A percentile compares a stretch with the other conserved stretches of the same genome.
These are phyloP conservation scores for Jaltomata sinuosa DNA, from an alignment of 257 asterid species.

Conservation along the genomic window DNA sequence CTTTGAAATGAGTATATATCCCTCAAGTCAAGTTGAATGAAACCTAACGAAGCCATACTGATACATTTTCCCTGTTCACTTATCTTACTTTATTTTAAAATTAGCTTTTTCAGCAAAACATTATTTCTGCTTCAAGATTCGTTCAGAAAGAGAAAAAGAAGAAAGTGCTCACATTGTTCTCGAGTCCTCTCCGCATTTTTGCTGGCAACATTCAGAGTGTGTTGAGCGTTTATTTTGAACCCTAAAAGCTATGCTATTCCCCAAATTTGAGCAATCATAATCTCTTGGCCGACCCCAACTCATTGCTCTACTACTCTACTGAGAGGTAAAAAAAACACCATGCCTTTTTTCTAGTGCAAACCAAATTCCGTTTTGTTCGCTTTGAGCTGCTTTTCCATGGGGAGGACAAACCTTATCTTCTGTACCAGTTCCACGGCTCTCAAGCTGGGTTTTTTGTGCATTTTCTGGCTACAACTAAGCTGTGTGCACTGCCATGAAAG, in stretches of 20 bases:
- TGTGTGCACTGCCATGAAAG: slow-evolving; percentile 47
- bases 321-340: not conserved
- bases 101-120: not conserved
- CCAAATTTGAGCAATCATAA: too few relatives aligned
- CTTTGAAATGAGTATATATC: not conserved
- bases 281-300: not conserved
- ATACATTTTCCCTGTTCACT: not conserved
- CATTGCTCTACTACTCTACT: not conserved
- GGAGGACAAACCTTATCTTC: too few relatives aligned
- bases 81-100: not conserved
- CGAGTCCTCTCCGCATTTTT: not conserved
- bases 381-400: too few relatives aligned
- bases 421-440: slow-evolving; percentile 9
- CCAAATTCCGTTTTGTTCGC: not conserved
- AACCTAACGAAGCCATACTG: not conserved
- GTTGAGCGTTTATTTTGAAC: not conserved
- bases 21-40: not conserved
- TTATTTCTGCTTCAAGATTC: slow-evolving; percentile 25
- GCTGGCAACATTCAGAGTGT: not conserved
- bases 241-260: too few relatives aligned
- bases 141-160: not conserved
- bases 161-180: not conserved
- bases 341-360: too few relatives aligned
- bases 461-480: slow-evolving; percentile 20
- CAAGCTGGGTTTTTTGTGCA: slow-evolving; percentile 12